Percentiles rank a stretch among this genome's conserved stretches.
These are phyloP conservation scores for Cichorium intybus DNA, from an alignment of 140 eudicot species.

Conservation along the genomic window DNA sequence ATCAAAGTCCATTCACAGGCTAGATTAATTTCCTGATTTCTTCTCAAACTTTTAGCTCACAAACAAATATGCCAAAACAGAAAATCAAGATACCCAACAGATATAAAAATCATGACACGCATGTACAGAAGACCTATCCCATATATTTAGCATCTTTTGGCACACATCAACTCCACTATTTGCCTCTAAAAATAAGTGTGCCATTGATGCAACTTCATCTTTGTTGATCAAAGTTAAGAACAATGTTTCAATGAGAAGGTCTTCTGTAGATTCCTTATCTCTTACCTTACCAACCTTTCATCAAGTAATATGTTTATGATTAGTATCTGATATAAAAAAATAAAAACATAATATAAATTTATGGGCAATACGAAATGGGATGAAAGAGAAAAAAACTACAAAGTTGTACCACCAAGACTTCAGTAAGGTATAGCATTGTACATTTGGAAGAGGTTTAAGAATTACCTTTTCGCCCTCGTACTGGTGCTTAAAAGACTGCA, in stretches of 20 bases:
- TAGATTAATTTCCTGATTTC: too few relatives aligned
- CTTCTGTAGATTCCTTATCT: slow-evolving; percentile 38
- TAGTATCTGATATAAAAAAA: background rate
- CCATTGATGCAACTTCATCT: slow-evolving; percentile 47
- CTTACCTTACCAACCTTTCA: slow-evolving; percentile 39
- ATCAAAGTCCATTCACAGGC: too few relatives aligned
- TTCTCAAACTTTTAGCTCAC: too few relatives aligned
- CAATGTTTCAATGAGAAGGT: slow-evolving; percentile 48
- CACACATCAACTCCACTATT: slow-evolving; percentile 55
- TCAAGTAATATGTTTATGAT: slow-evolving; percentile 10
- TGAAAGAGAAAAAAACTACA: too few relatives aligned
- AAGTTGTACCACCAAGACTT: too few relatives aligned
- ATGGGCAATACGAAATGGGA: too few relatives aligned
- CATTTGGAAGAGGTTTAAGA: background rate
- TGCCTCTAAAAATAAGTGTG: slow-evolving; percentile 56
- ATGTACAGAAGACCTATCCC: too few relatives aligned
- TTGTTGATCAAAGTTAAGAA: slow-evolving; percentile 50
- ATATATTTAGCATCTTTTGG: slow-evolving; percentile 47
- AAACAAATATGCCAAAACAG: too few relatives aligned
- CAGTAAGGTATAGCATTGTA: too few relatives aligned
- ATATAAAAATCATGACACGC: too few relatives aligned
- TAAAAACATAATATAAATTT: background rate
- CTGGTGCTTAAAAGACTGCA: slow-evolving; percentile 43
- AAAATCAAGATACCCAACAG: too few relatives aligned
- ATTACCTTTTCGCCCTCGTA: slow-evolving; percentile 39